These are phyloP conservation scores for Fusarium sp. DNA, from an alignment of 2,329 filamentous ascomycete genomes.

Conservation along the genomic window DNA sequence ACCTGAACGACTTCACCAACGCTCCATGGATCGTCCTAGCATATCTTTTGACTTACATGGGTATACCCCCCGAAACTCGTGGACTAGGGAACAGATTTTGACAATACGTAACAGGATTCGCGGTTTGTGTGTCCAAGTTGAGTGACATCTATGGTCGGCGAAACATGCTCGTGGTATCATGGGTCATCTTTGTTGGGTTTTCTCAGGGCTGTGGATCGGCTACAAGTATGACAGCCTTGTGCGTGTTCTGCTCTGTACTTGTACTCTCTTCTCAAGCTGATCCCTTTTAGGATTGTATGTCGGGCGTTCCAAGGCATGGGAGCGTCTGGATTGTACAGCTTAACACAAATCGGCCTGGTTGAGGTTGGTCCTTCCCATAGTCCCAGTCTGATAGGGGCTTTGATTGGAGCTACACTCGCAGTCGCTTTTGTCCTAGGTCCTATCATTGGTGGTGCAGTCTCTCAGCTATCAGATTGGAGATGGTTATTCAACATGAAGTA, in stretches of 20 bases:
- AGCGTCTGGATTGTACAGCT: slow-evolving; percentile 70
- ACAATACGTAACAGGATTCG: slow-evolving; percentile 57
- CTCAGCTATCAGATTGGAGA: slow-evolving; percentile 64
- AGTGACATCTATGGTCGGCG: slow-evolving; percentile 69
- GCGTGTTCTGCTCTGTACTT: slow-evolving; percentile 39
- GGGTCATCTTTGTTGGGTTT: slow-evolving; percentile 66
- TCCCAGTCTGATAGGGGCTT: slow-evolving; percentile 64
- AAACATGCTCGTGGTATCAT: slow-evolving; percentile 61
- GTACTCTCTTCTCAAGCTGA: slow-evolving; percentile 31
- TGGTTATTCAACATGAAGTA: slow-evolving; percentile 73
- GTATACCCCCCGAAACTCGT: slow-evolving; percentile 45
- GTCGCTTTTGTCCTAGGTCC: slow-evolving; percentile 69
- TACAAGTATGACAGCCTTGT: slow-evolving; percentile 63
- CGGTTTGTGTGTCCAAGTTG: slow-evolving; percentile 67
- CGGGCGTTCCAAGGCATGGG: slow-evolving; percentile 70
- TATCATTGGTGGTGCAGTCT: slow-evolving; percentile 66
- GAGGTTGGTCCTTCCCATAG: slow-evolving; percentile 65
- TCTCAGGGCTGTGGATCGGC: slow-evolving; percentile 65
- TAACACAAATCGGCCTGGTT: slow-evolving; percentile 67
- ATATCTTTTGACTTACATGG: slow-evolving; percentile 68
- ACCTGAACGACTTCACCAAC: slow-evolving; percentile 62
- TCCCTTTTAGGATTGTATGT: slow-evolving; percentile 62
- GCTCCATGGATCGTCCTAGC: slow-evolving; percentile 66
- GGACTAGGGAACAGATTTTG: slow-evolving; percentile 4
- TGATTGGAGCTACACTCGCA: slow-evolving; percentile 66